Evolutionary conservation across 495 filamentous ascomycete species (phyloP).

Genomic region (Thozetella sp.): DNA sequence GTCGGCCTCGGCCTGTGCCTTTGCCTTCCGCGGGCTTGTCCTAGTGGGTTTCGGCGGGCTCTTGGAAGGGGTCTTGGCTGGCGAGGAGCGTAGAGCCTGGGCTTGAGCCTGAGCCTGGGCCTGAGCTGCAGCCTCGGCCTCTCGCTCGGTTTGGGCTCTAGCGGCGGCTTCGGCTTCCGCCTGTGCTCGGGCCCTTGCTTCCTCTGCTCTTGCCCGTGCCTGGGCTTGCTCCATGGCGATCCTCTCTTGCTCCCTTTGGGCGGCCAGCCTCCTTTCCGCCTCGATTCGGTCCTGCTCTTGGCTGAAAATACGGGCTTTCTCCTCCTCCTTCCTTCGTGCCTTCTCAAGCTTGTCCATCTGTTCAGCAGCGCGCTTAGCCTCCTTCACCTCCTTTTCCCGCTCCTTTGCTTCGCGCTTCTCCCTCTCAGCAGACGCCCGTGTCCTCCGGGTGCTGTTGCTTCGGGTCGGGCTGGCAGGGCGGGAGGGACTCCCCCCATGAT

Average conservation of each 20-base stretch:
- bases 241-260: constrained; percentile 42
- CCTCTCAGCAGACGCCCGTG: constrained; percentile 71
- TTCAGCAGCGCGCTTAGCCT: constrained; percentile 42
- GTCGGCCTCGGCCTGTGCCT: constrained; percentile 44
- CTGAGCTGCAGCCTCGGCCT: constrained; percentile 1
- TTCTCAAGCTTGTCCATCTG: constrained; percentile 60
- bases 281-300: constrained; percentile 62
- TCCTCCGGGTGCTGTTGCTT: constrained; percentile 60
- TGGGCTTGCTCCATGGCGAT: constrained; percentile 11
- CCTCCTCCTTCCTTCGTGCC: constrained; percentile 56
- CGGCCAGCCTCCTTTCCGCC: constrained; percentile 44
- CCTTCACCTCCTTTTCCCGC: constrained; percentile 59
- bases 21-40: constrained; percentile 52
- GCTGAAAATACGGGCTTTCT: constrained; percentile 62
- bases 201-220: constrained; percentile 9
- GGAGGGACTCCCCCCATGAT: constrained; percentile 25
- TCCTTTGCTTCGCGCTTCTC: constrained; percentile 65
- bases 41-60: constrained; percentile 41
- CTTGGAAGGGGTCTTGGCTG: constrained; percentile 16
- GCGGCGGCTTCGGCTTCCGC: constrained; percentile 8
- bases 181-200: constrained; percentile 4
- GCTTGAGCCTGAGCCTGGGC: constrained; percentile 6
- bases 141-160: background rate
- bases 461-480: constrained; percentile 37
- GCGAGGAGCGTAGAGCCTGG: constrained; percentile 21